These are phyloP conservation scores for Gentiana macrophylla DNA, from an alignment of 257 asterid genomes.

Conservation along the genomic window DNA sequence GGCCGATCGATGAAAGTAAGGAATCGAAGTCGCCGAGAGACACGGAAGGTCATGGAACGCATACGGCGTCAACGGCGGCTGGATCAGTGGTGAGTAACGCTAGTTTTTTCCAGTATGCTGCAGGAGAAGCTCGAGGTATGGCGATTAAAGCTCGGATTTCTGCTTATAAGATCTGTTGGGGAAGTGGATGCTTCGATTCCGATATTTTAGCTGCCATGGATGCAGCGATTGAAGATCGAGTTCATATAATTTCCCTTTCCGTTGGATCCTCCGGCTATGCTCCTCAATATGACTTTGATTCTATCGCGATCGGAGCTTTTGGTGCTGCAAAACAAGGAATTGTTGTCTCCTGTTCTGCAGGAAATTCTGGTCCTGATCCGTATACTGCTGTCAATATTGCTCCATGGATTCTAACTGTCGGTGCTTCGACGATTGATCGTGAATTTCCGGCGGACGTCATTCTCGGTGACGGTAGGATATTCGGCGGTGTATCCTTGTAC, in stretches of 20 bases:
- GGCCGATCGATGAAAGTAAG: constrained; percentile 27
- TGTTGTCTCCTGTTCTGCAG: constrained; percentile 88
- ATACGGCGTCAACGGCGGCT: constrained; percentile 87
- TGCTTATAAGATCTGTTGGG: constrained; percentile 78
- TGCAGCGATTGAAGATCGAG: constrained; percentile 70
- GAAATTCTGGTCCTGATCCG: constrained; percentile 72
- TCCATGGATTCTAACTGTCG: constrained; percentile 94
- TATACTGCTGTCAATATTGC: constrained; percentile 74
- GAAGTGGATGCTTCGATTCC: constrained; percentile 66
- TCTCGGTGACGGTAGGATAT: constrained; percentile 59
- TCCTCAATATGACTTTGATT: constrained; percentile 53
- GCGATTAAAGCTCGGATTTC: constrained; percentile 83
- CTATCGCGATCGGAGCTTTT: constrained; percentile 85
- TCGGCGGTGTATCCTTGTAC: constrained; percentile 74
- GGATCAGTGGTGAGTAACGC: constrained; percentile 70
- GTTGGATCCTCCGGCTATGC: constrained; percentile 69
- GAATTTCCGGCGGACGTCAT: constrained; percentile 85
- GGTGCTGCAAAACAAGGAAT: constrained; percentile 63
- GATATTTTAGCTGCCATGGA: constrained; percentile 87
- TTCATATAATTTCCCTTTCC: constrained; percentile 68
- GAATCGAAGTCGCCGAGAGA: constrained; percentile 67
- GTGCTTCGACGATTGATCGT: constrained; percentile 87
- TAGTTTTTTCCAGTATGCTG: constrained; percentile 58
- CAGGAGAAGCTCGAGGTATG: constrained; percentile 93
- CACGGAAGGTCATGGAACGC: constrained; percentile 97